Evolutionary conservation across 2,329 filamentous ascomycete species (phyloP).

Genomic region (Cordyceps tenuipes): DNA sequence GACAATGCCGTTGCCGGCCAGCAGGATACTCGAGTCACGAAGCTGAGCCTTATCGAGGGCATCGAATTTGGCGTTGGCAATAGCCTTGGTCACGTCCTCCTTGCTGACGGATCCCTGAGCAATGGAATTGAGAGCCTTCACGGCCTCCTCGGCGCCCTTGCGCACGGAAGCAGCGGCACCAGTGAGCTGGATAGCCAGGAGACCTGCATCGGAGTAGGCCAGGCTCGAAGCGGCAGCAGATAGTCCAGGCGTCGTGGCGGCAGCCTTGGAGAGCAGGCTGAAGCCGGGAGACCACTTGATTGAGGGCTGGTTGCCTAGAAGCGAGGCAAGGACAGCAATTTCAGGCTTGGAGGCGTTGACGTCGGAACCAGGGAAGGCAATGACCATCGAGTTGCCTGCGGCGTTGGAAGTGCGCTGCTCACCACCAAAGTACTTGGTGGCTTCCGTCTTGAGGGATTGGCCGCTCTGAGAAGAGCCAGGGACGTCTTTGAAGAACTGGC

Average conservation of each 20-base stretch:
- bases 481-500: slow-evolving; percentile 78
- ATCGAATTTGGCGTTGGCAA: slow-evolving; percentile 88
- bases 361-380: slow-evolving; percentile 88
- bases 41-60: slow-evolving; percentile 76
- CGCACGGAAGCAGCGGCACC: slow-evolving; percentile 67
- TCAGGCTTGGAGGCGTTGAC: slow-evolving; percentile 80
- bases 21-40: slow-evolving; percentile 66
- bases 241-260: slow-evolving; percentile 56
- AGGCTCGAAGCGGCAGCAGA: slow-evolving; percentile 67
- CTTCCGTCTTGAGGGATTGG: slow-evolving; percentile 47
- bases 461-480: slow-evolving; percentile 45
- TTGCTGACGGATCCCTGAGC: slow-evolving; percentile 66
- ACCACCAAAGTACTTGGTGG: slow-evolving; percentile 86
- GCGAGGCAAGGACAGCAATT: slow-evolving; percentile 73
- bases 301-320: slow-evolving; percentile 81
- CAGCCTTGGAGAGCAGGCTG: slow-evolving; percentile 77
- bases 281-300: slow-evolving; percentile 97
- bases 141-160: slow-evolving; percentile 64
- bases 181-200: slow-evolving; percentile 73
- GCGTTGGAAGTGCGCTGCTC: slow-evolving; percentile 80
- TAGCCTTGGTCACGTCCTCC: slow-evolving; percentile 86
- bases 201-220: slow-evolving; percentile 88
- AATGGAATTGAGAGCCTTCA: slow-evolving; percentile 75
- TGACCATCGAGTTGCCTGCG: slow-evolving; percentile 72
- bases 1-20: slow-evolving; percentile 77